Evolutionary conservation across 176 grass and related monocot species (phyloP).

Genomic region (Themeda triandra): DNA sequence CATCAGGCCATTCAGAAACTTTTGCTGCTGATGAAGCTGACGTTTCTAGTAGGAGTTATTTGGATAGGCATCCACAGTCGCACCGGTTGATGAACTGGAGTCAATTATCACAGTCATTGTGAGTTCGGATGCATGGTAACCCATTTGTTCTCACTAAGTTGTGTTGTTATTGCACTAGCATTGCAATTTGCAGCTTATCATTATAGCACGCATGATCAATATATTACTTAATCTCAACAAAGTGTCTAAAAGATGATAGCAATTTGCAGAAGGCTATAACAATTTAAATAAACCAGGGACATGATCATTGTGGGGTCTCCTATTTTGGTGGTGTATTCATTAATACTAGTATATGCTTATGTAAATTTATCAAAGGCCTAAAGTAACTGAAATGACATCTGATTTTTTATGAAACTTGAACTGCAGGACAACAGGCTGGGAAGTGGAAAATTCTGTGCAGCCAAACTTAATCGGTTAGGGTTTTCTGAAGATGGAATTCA

Average conservation of each 20-base stretch:
- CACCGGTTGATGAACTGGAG: conserved; percentile 81
- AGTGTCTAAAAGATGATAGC: not conserved
- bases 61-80: conserved; percentile 67
- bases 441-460: conserved; percentile 65
- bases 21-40: conserved; percentile 57
- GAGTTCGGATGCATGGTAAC: conserved; percentile 46
- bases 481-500: conserved; percentile 2
- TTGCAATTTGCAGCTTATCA: not conserved
- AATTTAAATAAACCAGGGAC: not conserved
- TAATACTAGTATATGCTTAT: not conserved
- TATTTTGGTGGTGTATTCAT: not conserved
- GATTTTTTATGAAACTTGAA: conserved; percentile 16
- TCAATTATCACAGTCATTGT: conserved; percentile 68
- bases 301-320: not conserved
- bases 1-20: conserved; percentile 63
- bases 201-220: not conserved
- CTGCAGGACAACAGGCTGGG: conserved; percentile 69
- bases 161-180: conserved; percentile 1
- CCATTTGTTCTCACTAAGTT: conserved; percentile 21
- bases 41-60: conserved; percentile 59
- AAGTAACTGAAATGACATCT: not conserved
- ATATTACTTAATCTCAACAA: not conserved
- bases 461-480: conserved; percentile 67
- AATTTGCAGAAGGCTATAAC: not conserved
- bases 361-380: not conserved